These are phyloP conservation scores for Iberis amara DNA, from an alignment of 441 rosid species.

Conservation along the genomic window DNA sequence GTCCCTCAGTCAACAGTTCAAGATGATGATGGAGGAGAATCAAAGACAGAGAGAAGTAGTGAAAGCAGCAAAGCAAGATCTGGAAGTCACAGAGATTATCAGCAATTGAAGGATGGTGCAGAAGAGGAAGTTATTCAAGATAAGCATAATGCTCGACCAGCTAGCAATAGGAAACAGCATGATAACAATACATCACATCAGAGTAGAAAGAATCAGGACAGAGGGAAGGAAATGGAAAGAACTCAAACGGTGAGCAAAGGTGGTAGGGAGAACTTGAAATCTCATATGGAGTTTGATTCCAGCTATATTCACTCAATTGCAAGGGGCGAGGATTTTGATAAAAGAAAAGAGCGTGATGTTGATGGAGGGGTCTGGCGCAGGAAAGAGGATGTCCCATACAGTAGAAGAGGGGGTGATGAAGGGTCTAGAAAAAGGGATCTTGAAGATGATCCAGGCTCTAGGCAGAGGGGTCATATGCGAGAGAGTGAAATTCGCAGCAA, in stretches of 20 bases:
- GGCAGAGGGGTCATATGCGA: slow-evolving; percentile 59
- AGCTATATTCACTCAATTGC: slow-evolving; percentile 18
- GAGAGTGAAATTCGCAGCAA: slow-evolving; percentile 63
- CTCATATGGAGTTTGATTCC: slow-evolving; percentile 50
- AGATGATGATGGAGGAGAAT: slow-evolving; percentile 69
- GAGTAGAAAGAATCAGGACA: slow-evolving; percentile 54
- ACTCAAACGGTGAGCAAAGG: slow-evolving; percentile 37
- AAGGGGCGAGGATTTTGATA: slow-evolving; percentile 56
- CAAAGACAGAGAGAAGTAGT: slow-evolving; percentile 82
- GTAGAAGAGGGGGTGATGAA: slow-evolving; percentile 58
- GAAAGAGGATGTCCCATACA: slow-evolving; percentile 54
- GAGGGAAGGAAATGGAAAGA: slow-evolving; percentile 61
- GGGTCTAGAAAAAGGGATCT: slow-evolving; percentile 68
- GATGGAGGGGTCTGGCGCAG: slow-evolving; percentile 52
- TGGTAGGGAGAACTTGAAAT: slow-evolving; percentile 56
- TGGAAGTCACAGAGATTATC: slow-evolving; percentile 74
- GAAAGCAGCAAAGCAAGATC: slow-evolving; percentile 87
- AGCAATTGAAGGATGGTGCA: slow-evolving; percentile 52
- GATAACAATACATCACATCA: slow-evolving; percentile 50
- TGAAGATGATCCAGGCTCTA: slow-evolving; percentile 61
- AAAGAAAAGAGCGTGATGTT: slow-evolving; percentile 62
- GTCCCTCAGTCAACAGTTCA: slow-evolving; percentile 38
- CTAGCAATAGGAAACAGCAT: slow-evolving; percentile 42
- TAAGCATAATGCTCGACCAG: slow-evolving; percentile 39
- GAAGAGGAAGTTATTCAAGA: slow-evolving; percentile 82